Evolutionary conservation across 352 stramenopile species (phyloP), one percentile per base, ranked within the genome.

Genomic region (Pythium volutum): DNA sequence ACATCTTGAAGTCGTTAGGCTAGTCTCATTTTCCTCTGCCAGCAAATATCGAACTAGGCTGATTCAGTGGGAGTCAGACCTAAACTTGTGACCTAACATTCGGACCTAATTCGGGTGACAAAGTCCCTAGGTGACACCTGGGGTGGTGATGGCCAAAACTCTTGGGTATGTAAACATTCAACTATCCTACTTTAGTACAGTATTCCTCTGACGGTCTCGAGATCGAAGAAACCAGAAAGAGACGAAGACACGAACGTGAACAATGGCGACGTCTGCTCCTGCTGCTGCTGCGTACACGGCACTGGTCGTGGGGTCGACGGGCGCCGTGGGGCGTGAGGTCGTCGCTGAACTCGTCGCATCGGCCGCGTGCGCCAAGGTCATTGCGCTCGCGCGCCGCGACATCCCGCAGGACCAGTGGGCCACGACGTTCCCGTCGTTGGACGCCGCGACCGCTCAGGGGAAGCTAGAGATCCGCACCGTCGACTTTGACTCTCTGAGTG

Each of bases 281-380:
- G 36, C 51, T 34, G 12, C 39, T 31, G 42, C 43, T 20, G 29
- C 51, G 3, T 90, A 87, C 67, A 76, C 81, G 11, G 79, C 81
- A n/a, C 62, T 91, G 20, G 84, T 93, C 45, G 77, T 89, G 52
- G 84, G 84, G 25, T 81, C 77, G 15, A 93, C 84, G 12, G 84
- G 84, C 34, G 79, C 84, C 26, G 79, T 93, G 11, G 84, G 81
- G 11, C 79, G 84, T 27, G 84, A 93, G 22, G 61, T 93, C 20
- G 77, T 93, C 12, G 76, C 77, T 4, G 73, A 89, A 50, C 71
- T 93, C 41, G 81, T 90, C 3, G 67, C 64, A 39, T 87, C 77
- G 9, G 15, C 72, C 34, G 73, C 71, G 18, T 91, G 79, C 63
- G 69, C 59, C 36, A 84, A 82, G 55, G 76, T 91, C 38, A 70